Evolutionary conservation across 805 yeast genomes (phyloP).

Genomic region (Blastobotrys attinorum): DNA sequence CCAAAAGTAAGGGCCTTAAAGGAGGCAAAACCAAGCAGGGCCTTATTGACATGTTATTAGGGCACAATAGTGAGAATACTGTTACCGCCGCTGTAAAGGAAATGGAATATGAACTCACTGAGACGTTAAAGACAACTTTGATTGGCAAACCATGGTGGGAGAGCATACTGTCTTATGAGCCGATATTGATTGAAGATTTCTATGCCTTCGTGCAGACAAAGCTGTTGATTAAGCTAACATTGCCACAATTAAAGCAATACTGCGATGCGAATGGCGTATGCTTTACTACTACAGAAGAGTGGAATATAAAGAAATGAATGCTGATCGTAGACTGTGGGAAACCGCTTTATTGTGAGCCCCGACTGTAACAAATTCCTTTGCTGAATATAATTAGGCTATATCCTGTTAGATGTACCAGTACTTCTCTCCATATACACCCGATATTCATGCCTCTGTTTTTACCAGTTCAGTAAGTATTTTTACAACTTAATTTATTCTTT

Average conservation of each 20-base stretch:
- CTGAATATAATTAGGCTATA: too few species aligned
- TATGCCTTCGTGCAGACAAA: not conserved
- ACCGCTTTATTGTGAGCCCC: too few species aligned
- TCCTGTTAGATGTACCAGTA: too few species aligned
- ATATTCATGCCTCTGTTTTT: too few species aligned
- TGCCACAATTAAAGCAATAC: not conserved
- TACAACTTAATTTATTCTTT: too few species aligned
- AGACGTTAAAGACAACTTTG: not conserved
- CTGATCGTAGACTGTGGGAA: too few species aligned
- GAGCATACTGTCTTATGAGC: not conserved
- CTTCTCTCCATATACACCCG: too few species aligned
- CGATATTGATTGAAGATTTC: not conserved
- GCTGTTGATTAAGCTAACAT: not conserved
- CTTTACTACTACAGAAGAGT: not conserved
- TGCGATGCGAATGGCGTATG: not conserved
- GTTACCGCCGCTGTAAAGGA: not conserved
- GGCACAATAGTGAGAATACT: not conserved
- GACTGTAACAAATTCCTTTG: too few species aligned
- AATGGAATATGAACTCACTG: not conserved
- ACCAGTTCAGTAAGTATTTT: too few species aligned
- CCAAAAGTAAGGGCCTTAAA: not conserved
- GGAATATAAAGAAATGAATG: not conserved
- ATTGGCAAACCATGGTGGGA: not conserved
- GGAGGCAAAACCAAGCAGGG: not conserved
- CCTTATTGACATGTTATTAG: not conserved